Evolutionary conservation across 129 eudicot species (phyloP).

Genomic region (carrot (Daucus carota)): DNA sequence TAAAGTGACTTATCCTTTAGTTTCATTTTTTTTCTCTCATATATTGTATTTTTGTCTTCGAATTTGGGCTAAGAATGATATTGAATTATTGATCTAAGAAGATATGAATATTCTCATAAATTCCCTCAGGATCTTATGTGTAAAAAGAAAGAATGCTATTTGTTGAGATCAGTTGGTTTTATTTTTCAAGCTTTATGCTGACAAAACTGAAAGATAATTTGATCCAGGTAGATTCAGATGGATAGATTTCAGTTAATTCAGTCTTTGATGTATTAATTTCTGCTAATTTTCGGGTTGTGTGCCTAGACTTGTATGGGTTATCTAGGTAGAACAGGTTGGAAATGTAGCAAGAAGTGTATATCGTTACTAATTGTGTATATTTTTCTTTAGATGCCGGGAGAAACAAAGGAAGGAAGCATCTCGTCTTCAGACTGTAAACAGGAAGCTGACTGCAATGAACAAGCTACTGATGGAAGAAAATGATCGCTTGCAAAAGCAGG

Average conservation of each 20-base stretch:
- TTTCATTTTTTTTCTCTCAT: background rate
- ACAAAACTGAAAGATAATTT: background rate
- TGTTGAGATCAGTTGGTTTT: background rate
- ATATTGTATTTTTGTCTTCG: background rate
- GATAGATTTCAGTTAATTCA: background rate
- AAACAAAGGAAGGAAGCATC: conserved; percentile 95
- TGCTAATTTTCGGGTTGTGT: background rate
- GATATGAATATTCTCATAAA: background rate
- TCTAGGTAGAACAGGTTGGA: background rate
- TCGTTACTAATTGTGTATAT: background rate
- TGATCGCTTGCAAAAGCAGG: conserved; percentile 80
- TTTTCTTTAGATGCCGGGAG: conserved; percentile 59
- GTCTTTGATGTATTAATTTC: background rate
- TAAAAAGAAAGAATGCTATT: background rate
- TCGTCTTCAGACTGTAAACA: conserved; percentile 75
- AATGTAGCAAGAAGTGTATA: background rate
- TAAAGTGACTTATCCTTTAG: background rate
- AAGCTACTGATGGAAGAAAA: conserved; percentile 93
- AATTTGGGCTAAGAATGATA: background rate
- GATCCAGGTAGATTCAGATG: no score
- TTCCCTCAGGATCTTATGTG: background rate
- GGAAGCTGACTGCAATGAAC: conserved; percentile 87
- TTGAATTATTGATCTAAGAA: background rate
- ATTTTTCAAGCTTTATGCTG: background rate
- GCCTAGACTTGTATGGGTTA: background rate